Evolutionary conservation across 2,329 filamentous ascomycete species (phyloP).

Genomic region (Alternaria arbusti): DNA sequence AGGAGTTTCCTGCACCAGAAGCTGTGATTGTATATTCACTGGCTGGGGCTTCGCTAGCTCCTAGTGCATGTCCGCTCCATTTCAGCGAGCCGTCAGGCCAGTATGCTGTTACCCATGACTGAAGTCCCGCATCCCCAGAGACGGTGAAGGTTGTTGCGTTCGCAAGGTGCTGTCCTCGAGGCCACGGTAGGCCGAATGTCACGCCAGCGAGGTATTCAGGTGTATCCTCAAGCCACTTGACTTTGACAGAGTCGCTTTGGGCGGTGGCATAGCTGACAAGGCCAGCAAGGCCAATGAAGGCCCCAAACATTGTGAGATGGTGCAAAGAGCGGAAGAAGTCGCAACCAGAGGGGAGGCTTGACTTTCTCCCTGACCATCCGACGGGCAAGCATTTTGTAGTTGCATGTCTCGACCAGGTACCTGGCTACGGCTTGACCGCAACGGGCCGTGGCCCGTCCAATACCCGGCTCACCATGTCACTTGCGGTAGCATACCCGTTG

Average conservation of each 20-base stretch:
- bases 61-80: conserved; percentile 66
- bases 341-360: conserved; percentile 1
- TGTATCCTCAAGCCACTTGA: conserved; percentile 41
- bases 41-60: conserved; percentile 49
- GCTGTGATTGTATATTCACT: conserved; percentile 55
- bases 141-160: conserved; percentile 44
- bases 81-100: conserved; percentile 68
- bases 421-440: conserved; percentile 7
- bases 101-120: conserved; percentile 65
- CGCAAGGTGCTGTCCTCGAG: conserved; percentile 45
- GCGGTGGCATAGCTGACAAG: conserved; percentile 21
- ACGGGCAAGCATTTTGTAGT: conserved; percentile 15
- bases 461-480: conserved; percentile 19
- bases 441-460: conserved; percentile 1
- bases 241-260: conserved; percentile 29
- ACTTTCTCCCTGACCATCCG: neutral
- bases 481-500: conserved; percentile 18
- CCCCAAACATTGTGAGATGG: conserved; percentile 20
- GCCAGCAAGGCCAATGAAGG: conserved; percentile 20
- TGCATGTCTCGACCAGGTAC: conserved; percentile 3
- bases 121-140: conserved; percentile 45
- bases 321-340: conserved; percentile 5
- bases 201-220: conserved; percentile 41
- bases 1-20: conserved; percentile 28
- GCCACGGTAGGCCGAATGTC: conserved; percentile 51